Percentiles rank a stretch among this genome's conserved stretches.
phyloP scores from a whole-genome alignment of 2,329 filamentous ascomycete species.

The Ambrosiella xylebori region DNA sequence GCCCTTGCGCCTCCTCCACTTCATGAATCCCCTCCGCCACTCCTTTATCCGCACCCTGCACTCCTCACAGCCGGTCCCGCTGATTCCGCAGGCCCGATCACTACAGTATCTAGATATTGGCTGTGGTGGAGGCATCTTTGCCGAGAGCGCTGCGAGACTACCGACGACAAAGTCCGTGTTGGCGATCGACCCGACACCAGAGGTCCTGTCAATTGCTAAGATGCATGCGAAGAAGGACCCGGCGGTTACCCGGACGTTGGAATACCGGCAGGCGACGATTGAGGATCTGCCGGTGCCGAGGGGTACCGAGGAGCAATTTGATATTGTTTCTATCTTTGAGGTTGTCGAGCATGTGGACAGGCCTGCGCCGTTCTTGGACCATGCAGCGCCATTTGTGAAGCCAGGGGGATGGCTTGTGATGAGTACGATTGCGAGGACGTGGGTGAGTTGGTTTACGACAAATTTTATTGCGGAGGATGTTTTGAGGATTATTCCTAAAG shows the following conservation, averaged over 20 bases:
- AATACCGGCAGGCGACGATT: slow-evolving; percentile 60
- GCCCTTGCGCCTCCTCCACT: slow-evolving; percentile 76
- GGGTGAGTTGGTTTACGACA: slow-evolving; percentile 79
- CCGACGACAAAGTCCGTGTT: slow-evolving; percentile 45
- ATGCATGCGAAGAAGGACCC: slow-evolving; percentile 63
- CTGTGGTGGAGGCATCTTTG: slow-evolving; percentile 92
- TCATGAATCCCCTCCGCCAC: slow-evolving; percentile 95
- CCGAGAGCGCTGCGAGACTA: slow-evolving; percentile 64
- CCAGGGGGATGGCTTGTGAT: slow-evolving; percentile 88
- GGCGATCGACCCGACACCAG: slow-evolving; percentile 61
- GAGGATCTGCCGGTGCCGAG: slow-evolving; percentile 42
- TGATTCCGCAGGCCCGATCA: slow-evolving; percentile 20
- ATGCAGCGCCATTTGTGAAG: slow-evolving; percentile 56
- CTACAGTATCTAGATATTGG: slow-evolving; percentile 77
- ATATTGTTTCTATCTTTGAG: slow-evolving; percentile 79
- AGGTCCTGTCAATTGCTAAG: slow-evolving; percentile 58
- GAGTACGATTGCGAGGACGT: slow-evolving; percentile 81
- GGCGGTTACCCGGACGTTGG: slow-evolving; percentile 41
- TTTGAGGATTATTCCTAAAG: slow-evolving; percentile 69
- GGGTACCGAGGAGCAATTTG: slow-evolving; percentile 35
- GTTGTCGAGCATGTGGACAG: slow-evolving; percentile 83
- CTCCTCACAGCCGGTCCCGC: slow-evolving; percentile 29
- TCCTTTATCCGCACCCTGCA: slow-evolving; percentile 71
- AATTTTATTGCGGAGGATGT: slow-evolving; percentile 84
- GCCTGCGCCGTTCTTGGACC: slow-evolving; percentile 55